phyloP scores from a whole-genome alignment of 2,329 filamentous ascomycete species.

The Xylariaceae sp. region DNA sequence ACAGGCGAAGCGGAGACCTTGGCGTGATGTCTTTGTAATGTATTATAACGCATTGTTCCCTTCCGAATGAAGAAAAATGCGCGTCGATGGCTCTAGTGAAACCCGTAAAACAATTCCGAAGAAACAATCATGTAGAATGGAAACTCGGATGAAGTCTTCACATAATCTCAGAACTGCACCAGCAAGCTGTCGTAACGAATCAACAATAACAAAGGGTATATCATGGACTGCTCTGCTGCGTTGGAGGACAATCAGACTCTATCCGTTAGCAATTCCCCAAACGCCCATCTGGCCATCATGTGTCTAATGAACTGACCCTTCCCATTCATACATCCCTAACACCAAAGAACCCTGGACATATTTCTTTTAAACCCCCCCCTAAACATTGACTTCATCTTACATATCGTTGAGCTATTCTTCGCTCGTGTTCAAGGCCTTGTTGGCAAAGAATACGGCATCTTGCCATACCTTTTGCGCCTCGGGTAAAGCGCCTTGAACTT shows the following conservation, averaged over 20 bases:
- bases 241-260: background rate
- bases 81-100: background rate
- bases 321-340: conserved; percentile 2
- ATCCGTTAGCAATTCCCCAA: conserved; percentile 3
- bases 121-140: background rate
- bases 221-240: conserved; percentile 2
- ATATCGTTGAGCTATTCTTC: conserved; percentile 10
- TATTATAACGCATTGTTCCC: too few relatives aligned
- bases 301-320: background rate
- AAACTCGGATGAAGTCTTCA: background rate
- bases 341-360: conserved; percentile 8
- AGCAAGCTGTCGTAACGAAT: background rate
- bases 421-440: conserved; percentile 25
- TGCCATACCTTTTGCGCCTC: conserved; percentile 46
- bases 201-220: conserved; percentile 14
- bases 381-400: background rate
- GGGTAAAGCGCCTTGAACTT: conserved; percentile 60
- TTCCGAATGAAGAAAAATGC: too few relatives aligned
- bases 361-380: background rate
- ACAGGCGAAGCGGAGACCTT: too few relatives aligned
- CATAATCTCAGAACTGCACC: background rate
- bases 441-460: conserved; percentile 27
- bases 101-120: background rate
- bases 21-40: too few relatives aligned
- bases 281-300: conserved; percentile 12